These are phyloP conservation scores for Fusarium domesticum DNA, from an alignment of 2,329 filamentous ascomycete genomes.

Conservation along the genomic window DNA sequence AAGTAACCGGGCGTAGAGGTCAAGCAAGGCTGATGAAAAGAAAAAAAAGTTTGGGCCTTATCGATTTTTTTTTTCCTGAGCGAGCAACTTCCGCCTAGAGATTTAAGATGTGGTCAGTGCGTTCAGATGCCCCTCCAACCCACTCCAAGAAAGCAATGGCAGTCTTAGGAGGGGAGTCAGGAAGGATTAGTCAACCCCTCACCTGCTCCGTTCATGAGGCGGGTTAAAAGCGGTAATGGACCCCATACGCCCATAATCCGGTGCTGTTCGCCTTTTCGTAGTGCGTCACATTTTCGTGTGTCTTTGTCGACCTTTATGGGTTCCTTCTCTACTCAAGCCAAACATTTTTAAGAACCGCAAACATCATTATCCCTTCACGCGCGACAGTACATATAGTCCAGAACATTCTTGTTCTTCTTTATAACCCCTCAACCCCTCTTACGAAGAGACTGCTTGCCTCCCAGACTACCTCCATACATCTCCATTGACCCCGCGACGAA, in stretches of 20 bases:
- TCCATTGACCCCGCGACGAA: too few species aligned
- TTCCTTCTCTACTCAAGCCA: neutral
- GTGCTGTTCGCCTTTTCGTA: neutral
- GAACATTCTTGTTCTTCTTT: neutral
- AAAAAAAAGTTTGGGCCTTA: conserved; percentile 32
- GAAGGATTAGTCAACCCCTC: conserved; percentile 19
- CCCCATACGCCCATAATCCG: neutral
- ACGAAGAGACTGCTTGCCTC: too few species aligned
- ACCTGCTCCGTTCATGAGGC: conserved; percentile 4
- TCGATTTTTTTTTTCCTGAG: conserved; percentile 33
- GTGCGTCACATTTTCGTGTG: neutral
- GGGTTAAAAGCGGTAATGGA: conserved; percentile 13
- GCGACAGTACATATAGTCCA: neutral
- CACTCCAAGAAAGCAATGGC: conserved; percentile 3
- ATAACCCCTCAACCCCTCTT: too few species aligned
- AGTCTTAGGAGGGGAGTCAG: conserved; percentile 9
- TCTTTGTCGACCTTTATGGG: neutral
- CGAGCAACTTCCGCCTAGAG: conserved; percentile 1
- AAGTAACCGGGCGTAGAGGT: conserved; percentile 28
- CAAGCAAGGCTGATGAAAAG: conserved; percentile 15
- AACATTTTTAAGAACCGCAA: neutral
- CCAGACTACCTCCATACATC: too few species aligned
- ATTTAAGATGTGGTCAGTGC: conserved; percentile 38
- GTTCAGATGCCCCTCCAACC: conserved; percentile 32
- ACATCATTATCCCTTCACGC: neutral